phyloP scores from a whole-genome alignment of 805 yeast genomes.

The Hanseniaspora nectarophila region DNA sequence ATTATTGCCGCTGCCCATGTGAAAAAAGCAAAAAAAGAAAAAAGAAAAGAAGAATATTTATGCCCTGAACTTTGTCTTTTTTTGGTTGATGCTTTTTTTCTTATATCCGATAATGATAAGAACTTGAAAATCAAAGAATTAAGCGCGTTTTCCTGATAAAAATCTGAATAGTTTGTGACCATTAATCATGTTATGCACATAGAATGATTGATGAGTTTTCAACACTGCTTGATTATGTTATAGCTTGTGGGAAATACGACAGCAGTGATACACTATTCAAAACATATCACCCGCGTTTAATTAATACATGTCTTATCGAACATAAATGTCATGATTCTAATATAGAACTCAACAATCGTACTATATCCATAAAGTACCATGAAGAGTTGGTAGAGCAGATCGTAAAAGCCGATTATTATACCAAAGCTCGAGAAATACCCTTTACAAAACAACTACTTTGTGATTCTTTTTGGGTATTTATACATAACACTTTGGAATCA shows the following conservation, averaged over 20 bases:
- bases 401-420: neutral
- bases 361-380: neutral
- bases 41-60: no score
- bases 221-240: neutral
- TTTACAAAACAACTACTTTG: neutral
- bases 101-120: no score
- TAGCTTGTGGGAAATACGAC: neutral
- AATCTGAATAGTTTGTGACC: no score
- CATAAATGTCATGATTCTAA: neutral
- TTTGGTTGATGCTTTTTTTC: no score
- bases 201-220: neutral
- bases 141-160: no score
- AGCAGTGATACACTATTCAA: neutral
- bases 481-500: slow-evolving; percentile 34
- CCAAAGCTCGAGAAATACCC: neutral
- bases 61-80: no score
- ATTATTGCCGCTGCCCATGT: neutral
- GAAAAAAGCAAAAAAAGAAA: no score
- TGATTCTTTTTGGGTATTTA: slow-evolving; percentile 9
- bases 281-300: neutral
- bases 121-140: no score
- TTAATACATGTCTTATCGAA: neutral
- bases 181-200: no score
- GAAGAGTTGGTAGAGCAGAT: neutral
- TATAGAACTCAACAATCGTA: neutral